Evolutionary conservation across 306 rosid species (phyloP).

Genomic region (Sicyos edulis): DNA sequence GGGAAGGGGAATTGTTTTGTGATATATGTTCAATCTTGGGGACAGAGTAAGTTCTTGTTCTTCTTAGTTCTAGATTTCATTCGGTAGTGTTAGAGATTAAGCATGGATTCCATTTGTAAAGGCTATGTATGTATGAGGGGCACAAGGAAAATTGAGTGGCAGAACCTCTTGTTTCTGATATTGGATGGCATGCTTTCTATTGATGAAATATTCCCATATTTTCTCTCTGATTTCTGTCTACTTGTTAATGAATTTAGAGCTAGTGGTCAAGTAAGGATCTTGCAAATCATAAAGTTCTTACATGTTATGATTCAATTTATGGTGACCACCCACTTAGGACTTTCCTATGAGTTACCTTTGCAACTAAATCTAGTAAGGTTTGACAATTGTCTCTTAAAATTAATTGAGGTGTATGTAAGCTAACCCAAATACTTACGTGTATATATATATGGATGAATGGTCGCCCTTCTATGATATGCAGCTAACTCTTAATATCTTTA

Average conservation of each 20-base stretch:
- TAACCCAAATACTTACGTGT: too few species aligned
- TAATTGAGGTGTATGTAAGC: too few species aligned
- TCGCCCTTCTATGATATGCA: background rate
- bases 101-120: background rate
- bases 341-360: too few species aligned
- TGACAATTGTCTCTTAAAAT: background rate
- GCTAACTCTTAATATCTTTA: background rate
- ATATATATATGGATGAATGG: background rate
- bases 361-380: background rate
- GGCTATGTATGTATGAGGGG: background rate
- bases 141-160: slow-evolving; percentile 1
- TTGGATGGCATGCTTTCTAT: background rate
- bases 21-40: background rate
- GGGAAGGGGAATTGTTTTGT: background rate
- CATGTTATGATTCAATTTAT: background rate
- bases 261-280: background rate
- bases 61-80: slow-evolving; percentile 11
- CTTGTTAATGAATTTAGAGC: background rate
- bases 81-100: too few species aligned
- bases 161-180: slow-evolving; percentile 1
- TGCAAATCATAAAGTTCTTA: too few species aligned
- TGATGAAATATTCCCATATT: background rate
- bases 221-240: background rate
- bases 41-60: background rate
- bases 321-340: too few species aligned